phyloP scores from a whole-genome alignment of 2,329 filamentous ascomycete genomes.

The Ascochyta fabae region DNA sequence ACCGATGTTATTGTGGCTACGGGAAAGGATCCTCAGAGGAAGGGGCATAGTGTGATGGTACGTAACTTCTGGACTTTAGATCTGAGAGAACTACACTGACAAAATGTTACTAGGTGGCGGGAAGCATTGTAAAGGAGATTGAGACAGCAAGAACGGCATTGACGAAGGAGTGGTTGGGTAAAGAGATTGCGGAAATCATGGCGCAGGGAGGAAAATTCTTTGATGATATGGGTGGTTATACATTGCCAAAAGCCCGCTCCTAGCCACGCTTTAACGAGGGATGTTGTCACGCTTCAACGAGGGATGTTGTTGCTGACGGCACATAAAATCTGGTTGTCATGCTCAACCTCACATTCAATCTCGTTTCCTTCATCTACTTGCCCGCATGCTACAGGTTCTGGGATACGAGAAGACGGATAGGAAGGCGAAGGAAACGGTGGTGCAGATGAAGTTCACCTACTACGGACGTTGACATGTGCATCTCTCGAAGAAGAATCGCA shows the following conservation, averaged over 20 bases:
- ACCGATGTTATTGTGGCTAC: conserved; percentile 51
- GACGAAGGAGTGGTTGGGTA: conserved; percentile 42
- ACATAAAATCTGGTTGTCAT: background rate
- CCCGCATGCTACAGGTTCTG: no score
- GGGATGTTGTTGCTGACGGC: background rate
- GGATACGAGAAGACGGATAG: no score
- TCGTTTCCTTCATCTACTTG: no score
- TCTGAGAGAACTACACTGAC: background rate
- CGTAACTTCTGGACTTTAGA: conserved; percentile 2
- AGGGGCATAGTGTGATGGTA: conserved; percentile 42
- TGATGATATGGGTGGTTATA: conserved; percentile 45
- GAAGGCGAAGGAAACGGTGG: no score
- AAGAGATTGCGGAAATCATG: conserved; percentile 44
- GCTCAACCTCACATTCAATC: background rate
- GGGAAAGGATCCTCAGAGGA: conserved; percentile 39
- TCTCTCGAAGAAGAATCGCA: background rate
- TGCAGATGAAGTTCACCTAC: no score
- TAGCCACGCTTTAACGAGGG: background rate
- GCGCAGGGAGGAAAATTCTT: conserved; percentile 44
- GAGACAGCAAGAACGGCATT: conserved; percentile 35
- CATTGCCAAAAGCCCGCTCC: conserved; percentile 36
- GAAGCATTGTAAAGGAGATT: conserved; percentile 38
- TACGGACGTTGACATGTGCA: no score
- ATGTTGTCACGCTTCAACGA: background rate
- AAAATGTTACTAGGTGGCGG: conserved; percentile 32